phyloP scores from a whole-genome alignment of 106 monocot species.

The Allium fistulosum region DNA sequence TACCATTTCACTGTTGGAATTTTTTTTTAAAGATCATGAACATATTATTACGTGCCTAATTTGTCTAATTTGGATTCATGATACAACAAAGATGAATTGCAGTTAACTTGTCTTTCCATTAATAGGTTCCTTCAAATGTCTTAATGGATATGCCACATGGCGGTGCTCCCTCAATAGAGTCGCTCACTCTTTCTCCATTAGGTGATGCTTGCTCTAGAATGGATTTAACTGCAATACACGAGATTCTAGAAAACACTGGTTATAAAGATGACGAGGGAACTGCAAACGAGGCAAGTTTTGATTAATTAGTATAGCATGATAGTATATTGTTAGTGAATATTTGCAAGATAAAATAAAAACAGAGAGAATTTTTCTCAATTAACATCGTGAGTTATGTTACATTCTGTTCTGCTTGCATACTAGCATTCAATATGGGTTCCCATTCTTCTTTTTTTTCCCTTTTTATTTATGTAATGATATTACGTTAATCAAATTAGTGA shows the following conservation, averaged over 20 bases:
- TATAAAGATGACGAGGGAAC: slow-evolving; percentile 98
- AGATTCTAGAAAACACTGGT: slow-evolving; percentile 69
- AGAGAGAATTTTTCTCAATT: no score
- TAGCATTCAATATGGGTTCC: no score
- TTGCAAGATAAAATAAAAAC: no score
- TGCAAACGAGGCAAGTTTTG: slow-evolving; percentile 70
- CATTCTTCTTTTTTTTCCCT: no score
- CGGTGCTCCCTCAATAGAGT: slow-evolving; percentile 53
- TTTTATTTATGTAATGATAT: no score
- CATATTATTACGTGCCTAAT: background rate
- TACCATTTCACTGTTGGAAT: background rate
- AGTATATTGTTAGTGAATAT: no score
- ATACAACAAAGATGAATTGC: background rate
- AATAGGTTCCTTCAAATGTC: slow-evolving; percentile 75
- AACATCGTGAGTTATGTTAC: no score
- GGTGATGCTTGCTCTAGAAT: slow-evolving; percentile 84
- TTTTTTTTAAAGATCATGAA: background rate
- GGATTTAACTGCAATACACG: slow-evolving; percentile 95
- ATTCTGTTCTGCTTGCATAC: no score
- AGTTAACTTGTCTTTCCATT: background rate
- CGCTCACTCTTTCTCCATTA: slow-evolving; percentile 69
- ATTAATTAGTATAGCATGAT: no score
- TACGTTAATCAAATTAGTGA: no score
- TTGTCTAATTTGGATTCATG: background rate
- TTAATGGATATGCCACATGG: slow-evolving; percentile 84